phyloP scores from a whole-genome alignment of 1,139 yeast species.

The Yamadazyma friedrichii region DNA sequence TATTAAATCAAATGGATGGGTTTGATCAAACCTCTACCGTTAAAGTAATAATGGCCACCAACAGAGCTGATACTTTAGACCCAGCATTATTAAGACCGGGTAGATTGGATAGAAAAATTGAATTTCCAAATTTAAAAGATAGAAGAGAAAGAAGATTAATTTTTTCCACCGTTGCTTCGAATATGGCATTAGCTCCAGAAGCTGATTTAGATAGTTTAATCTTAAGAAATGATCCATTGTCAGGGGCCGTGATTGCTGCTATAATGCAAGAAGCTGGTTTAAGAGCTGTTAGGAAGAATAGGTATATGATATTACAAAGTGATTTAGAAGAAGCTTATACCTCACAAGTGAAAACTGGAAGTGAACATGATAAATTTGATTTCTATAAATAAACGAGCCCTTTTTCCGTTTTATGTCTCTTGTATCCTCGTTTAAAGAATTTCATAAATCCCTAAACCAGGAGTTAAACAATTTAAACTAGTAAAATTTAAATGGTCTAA shows the following conservation, averaged over 20 bases:
- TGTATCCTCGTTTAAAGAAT: conserved; percentile 17
- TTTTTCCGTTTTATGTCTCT: no score
- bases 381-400: conserved; percentile 69
- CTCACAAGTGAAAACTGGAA: conserved; percentile 91
- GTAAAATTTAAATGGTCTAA: conserved; percentile 65
- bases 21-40: conserved; percentile 95
- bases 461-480: conserved; percentile 44
- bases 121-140: conserved; percentile 92
- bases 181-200: conserved; percentile 97
- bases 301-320: conserved; percentile 92
- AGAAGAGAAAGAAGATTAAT: conserved; percentile 97
- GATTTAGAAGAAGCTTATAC: conserved; percentile 98
- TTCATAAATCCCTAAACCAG: conserved; percentile 61
- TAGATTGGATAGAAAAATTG: conserved; percentile 96
- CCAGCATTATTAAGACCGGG: conserved; percentile 98
- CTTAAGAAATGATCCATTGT: conserved; percentile 91
- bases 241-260: conserved; percentile 98
- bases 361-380: conserved; percentile 95
- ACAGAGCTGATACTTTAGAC: conserved; percentile 95
- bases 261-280: conserved; percentile 99
- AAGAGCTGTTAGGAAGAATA: conserved; percentile 95
- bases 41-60: conserved; percentile 98
- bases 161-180: conserved; percentile 93
- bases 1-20: conserved; percentile 98
- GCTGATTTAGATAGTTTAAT: conserved; percentile 93